Conservation (phyloP, 768 basidiomycete genomes). For the Coprinellus micaceus region DNA sequence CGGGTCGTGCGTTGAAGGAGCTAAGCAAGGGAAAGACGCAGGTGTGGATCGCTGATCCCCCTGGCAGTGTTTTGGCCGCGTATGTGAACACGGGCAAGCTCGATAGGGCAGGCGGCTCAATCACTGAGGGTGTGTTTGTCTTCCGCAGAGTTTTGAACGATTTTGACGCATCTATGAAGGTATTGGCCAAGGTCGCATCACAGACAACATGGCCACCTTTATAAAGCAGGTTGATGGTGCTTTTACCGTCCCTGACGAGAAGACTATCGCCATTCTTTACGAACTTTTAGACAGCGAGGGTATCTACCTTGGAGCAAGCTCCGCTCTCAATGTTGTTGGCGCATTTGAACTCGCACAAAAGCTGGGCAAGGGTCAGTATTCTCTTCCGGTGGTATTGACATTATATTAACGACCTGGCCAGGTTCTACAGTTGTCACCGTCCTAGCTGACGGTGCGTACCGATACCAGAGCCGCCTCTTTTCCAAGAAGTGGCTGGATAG, state of each 20-base stretch:
- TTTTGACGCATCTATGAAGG: conserved; percentile 42
- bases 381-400: neutral
- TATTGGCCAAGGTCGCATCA: conserved; percentile 96
- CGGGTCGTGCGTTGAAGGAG: conserved; percentile 81
- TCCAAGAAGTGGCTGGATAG: conserved; percentile 86
- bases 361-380: conserved; percentile 68
- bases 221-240: conserved; percentile 77
- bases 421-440: conserved; percentile 85
- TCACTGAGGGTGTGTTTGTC: conserved; percentile 75
- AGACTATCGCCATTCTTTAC: conserved; percentile 92
- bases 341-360: conserved; percentile 83
- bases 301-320: conserved; percentile 89
- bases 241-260: conserved; percentile 80
- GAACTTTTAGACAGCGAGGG: conserved; percentile 90
- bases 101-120: conserved; percentile 81
- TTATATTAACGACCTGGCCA: conserved; percentile 23
- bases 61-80: conserved; percentile 87
- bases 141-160: neutral
- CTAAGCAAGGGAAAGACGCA: conserved; percentile 74
- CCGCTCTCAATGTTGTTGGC: conserved; percentile 92
- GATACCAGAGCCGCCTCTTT: conserved; percentile 95
- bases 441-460: conserved; percentile 92
- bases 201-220: conserved; percentile 84
- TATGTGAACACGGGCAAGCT: conserved; percentile 77
- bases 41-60: conserved; percentile 95